Base-by-base conservation (phyloP, 495 filamentous ascomycete genomes). In the Penicillium ochrochloron region DNA sequence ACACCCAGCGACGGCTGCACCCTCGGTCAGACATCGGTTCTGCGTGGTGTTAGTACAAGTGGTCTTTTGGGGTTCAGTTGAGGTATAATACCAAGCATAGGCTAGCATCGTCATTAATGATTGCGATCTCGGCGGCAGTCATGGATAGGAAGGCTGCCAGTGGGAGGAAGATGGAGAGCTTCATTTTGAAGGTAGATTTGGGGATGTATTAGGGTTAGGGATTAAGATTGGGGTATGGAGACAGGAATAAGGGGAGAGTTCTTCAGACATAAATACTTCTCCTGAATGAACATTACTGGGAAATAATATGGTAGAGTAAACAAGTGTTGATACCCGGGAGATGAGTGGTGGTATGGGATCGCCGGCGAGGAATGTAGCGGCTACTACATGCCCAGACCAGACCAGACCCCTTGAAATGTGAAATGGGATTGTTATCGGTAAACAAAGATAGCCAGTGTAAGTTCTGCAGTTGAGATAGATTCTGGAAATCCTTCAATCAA, bases 81-180 rank as follows among this genome's bases (percentile, higher is more conserved):
- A 6, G 39, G 8, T 11, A 29, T 14, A 44, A 39, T 48, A 74
- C 71, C 56, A 72, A 56, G 44, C 63, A 72, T 5, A 25, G 44
- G 60, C 71, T 74, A 23, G 58, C 11, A 8, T 63, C 25, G 3
- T 57, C 64, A 4, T 35, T 35, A 8, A 48, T 8, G 21, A 37
- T 53, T 29, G n/a, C 29, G n/a, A 50, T 14, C 23, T 70, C 67
- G 44, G 69, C 71, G n/a, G 59, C 58, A 4, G 63, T 50, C 39
- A 67, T 65, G 46, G 69, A 64, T 14, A 74, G 51, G 66, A 74
- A 70, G 27, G 67, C 61, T 11, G 71, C 59, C 25, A 74, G 63
- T 6, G 71, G 71, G 23, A 68, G 53, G 63, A 68, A 68, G 53
- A 70, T 68, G 0, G 69, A 72, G 48, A 74, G 70, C 65, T 68